These are phyloP conservation scores for Amphirosellinia nigrospora DNA, from an alignment of 495 filamentous ascomycete genomes.

Conservation along the genomic window DNA sequence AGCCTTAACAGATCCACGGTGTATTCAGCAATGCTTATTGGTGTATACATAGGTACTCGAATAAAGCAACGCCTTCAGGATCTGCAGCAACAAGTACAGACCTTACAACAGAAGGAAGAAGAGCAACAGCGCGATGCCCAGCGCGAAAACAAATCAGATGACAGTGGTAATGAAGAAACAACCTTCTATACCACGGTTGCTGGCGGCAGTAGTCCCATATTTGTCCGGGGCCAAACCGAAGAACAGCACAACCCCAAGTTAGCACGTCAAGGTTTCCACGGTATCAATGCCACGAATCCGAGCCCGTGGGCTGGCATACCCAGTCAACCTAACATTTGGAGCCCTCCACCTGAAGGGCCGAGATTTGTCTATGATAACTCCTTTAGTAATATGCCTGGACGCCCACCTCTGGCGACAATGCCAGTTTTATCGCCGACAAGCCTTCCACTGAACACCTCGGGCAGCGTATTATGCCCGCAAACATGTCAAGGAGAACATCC, in stretches of 20 bases:
- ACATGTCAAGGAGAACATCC: neutral
- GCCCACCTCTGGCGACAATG: neutral
- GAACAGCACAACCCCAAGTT: neutral
- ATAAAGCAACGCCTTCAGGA: conserved; percentile 17
- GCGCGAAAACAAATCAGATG: neutral
- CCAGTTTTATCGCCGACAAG: neutral
- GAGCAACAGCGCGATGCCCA: neutral
- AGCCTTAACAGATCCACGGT: neutral
- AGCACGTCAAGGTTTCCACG: neutral
- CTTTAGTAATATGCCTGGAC: neutral
- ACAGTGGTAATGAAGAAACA: neutral
- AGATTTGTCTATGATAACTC: neutral
- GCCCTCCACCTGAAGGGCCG: neutral
- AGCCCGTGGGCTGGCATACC: neutral
- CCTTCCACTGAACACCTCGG: neutral
- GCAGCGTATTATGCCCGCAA: neutral
- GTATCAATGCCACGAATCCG: neutral
- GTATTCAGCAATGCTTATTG: neutral
- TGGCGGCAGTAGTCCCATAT: neutral
- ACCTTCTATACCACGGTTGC: neutral
- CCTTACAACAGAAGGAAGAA: conserved; percentile 10
- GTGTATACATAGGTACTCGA: conserved; percentile 2
- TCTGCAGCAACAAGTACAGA: conserved; percentile 12
- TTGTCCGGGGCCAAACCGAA: neutral
- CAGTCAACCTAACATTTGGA: conserved; percentile 6